Conservation (phyloP, 148 eudicot genomes). For the Dianthus caryophyllus region DNA sequence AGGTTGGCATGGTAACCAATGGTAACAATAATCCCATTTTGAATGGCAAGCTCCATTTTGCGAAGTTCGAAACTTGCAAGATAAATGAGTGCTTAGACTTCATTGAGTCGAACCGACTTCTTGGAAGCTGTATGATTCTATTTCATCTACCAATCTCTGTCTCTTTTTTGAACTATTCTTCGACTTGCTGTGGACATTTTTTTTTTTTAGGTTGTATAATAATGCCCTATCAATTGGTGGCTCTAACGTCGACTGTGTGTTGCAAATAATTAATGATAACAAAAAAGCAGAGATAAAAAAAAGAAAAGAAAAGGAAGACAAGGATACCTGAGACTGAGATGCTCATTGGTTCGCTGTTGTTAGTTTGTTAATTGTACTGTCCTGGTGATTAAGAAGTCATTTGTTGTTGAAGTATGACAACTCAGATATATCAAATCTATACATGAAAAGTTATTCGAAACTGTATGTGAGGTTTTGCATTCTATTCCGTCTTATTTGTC, state of each 20-base stretch:
- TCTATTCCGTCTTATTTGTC: not conserved
- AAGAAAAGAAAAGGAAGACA: too few relatives aligned
- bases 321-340: too few relatives aligned
- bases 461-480: not conserved
- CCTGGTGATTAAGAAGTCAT: not conserved
- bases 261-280: not conserved
- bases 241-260: not conserved
- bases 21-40: conserved; percentile 30
- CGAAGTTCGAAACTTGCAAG: conserved; percentile 77
- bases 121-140: conserved; percentile 40
- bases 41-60: conserved; percentile 71
- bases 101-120: conserved; percentile 64
- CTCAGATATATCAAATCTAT: not conserved
- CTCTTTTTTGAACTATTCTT: conserved; percentile 7
- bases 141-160: not conserved
- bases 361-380: not conserved
- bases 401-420: not conserved
- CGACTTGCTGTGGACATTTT: not conserved
- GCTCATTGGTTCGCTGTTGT: not conserved
- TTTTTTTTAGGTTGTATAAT: not conserved
- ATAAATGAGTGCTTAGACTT: conserved; percentile 80
- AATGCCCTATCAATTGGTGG: not conserved
- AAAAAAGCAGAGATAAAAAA: too few relatives aligned
- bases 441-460: not conserved
- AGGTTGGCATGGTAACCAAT: conserved; percentile 29